phyloP scores from a whole-genome alignment of 2,329 filamentous ascomycete genomes.

The Diplodia intermedia region DNA sequence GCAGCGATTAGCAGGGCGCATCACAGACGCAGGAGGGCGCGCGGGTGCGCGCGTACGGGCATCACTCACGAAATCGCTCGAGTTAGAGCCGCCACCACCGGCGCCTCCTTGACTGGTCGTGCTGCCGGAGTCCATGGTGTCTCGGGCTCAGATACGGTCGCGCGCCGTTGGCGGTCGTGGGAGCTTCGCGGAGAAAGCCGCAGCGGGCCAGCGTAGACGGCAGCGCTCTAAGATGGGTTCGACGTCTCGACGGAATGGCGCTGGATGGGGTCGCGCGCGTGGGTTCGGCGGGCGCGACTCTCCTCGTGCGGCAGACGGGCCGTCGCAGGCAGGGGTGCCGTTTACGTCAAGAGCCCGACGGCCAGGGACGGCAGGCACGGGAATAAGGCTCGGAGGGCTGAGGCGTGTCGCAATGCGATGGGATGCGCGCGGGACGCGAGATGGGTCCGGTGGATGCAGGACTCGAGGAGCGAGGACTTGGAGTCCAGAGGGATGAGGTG shows the following conservation, averaged over 20 bases:
- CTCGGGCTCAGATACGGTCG: conserved; percentile 30
- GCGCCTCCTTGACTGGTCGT: conserved; percentile 40
- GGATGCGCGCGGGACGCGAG: conserved; percentile 26
- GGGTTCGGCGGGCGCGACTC: conserved; percentile 18
- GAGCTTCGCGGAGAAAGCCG: conserved; percentile 8
- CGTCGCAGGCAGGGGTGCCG: conserved; percentile 31
- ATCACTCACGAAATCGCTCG: conserved; percentile 88
- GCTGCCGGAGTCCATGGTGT: conserved; percentile 31
- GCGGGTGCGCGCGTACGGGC: background rate
- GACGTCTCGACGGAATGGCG: conserved; percentile 12
- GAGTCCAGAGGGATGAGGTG: conserved; percentile 29
- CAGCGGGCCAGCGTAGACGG: conserved; percentile 24
- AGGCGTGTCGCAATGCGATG: conserved; percentile 27
- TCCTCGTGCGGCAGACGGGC: conserved; percentile 28
- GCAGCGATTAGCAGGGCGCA: conserved; percentile 37
- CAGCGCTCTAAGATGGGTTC: conserved; percentile 8
- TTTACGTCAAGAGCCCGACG: conserved; percentile 31
- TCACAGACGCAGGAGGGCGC: background rate
- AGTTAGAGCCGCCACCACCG: conserved; percentile 67
- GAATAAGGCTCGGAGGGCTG: conserved; percentile 10
- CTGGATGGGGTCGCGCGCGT: conserved; percentile 16
- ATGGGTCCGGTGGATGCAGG: conserved; percentile 25
- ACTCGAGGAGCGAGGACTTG: conserved; percentile 14
- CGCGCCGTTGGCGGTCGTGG: conserved; percentile 29
- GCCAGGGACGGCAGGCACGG: conserved; percentile 26